Conservation (phyloP, 75 land plant species). For the Azolla pinnata region DNA sequence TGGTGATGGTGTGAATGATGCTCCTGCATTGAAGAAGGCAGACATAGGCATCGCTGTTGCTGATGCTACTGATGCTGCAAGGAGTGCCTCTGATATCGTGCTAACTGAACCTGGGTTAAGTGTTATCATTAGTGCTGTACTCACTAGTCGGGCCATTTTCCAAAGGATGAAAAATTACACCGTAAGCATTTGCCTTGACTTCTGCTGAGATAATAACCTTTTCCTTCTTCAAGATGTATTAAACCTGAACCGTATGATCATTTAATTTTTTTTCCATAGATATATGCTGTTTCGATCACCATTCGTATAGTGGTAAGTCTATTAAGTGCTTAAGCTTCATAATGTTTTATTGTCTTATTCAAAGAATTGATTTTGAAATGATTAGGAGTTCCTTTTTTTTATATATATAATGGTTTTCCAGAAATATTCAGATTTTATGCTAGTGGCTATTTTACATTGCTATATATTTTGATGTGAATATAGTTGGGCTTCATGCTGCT, state of each 20-base stretch:
- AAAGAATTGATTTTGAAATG: too few species aligned
- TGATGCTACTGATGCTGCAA: conserved; percentile 49
- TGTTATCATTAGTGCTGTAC: conserved; percentile 77
- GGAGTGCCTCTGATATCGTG: conserved; percentile 53
- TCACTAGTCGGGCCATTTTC: conserved; percentile 75
- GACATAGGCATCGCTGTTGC: conserved; percentile 61
- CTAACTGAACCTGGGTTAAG: conserved; percentile 51
- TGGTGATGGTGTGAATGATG: conserved; percentile 76
- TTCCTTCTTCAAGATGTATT: too few species aligned
- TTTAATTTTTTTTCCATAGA: conserved; percentile 23
- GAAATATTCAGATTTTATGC: too few species aligned
- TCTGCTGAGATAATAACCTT: background rate
- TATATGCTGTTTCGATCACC: conserved; percentile 67
- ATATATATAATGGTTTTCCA: too few species aligned
- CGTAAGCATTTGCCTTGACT: conserved; percentile 17
- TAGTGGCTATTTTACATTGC: background rate
- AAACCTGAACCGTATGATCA: too few species aligned
- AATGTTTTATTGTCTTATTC: too few species aligned
- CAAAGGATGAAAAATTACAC: conserved; percentile 89
- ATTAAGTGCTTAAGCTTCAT: too few species aligned
- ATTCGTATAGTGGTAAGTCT: conserved; percentile 63
- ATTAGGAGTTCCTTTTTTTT: too few species aligned
- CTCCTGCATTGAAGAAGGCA: conserved; percentile 65
- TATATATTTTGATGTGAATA: conserved; percentile 7
- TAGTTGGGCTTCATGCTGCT: conserved; percentile 67